A percentile compares a stretch with the other conserved stretches of the same genome.
phyloP scores from a whole-genome alignment of 352 stramenopile genomes.

The Phytophthora cactorum region DNA sequence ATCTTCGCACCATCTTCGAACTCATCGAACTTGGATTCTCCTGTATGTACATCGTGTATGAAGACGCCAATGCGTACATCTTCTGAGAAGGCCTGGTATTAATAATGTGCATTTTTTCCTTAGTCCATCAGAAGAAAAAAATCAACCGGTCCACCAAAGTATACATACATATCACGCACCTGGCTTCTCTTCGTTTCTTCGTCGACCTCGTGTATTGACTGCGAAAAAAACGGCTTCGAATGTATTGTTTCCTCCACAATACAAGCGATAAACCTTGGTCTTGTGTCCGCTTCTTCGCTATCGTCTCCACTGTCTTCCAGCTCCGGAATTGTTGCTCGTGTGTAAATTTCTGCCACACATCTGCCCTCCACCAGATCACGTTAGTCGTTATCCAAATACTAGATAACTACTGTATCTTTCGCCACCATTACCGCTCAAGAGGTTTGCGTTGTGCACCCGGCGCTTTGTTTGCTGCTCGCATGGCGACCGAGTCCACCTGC shows the following conservation, averaged over 20 bases:
- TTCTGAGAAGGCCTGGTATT: conserved; percentile 22
- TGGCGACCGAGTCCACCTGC: conserved; percentile 58
- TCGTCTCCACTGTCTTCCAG: conserved; percentile 15
- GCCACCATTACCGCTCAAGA: conserved; percentile 36
- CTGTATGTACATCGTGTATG: conserved; percentile 51
- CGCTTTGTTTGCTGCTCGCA: conserved; percentile 17
- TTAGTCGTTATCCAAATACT: conserved; percentile 1
- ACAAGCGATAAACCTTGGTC: conserved; percentile 42
- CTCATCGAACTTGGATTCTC: conserved; percentile 50
- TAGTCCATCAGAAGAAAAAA: no score
- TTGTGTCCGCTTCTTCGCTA: conserved; percentile 4
- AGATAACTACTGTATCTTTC: background rate
- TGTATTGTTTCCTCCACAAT: conserved; percentile 49
- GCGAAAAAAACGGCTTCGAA: conserved; percentile 41
- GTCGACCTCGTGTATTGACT: conserved; percentile 37
- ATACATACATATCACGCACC: conserved; percentile 2
- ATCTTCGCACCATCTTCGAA: conserved; percentile 49
- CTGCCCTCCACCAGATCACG: conserved; percentile 27
- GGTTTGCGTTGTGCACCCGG: conserved; percentile 28
- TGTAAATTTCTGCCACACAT: conserved; percentile 53
- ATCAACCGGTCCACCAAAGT: background rate
- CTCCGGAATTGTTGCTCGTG: conserved; percentile 50
- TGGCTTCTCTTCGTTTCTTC: conserved; percentile 33
- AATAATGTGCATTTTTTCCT: no score
- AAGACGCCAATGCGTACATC: conserved; percentile 42